Base-by-base conservation (phyloP, 2,329 filamentous ascomycete species). In the Huntiella bhutanensis region DNA sequence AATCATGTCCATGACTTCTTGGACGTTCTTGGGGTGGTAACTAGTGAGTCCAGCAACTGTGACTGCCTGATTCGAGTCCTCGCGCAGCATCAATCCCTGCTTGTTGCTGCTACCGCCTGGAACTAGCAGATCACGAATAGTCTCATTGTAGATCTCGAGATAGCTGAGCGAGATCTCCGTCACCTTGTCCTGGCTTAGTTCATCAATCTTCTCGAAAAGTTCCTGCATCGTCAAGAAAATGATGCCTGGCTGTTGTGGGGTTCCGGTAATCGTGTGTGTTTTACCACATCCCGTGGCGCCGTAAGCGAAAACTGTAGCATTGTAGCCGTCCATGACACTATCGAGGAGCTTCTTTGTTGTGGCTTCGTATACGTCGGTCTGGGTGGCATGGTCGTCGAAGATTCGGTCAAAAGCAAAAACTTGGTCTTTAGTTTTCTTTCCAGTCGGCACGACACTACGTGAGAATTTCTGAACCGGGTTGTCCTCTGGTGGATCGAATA, bases 171-270 rank as follows among this genome's bases (percentile, higher is more conserved):
- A 85, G 46, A 98, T 69, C 56, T 96, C 91, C 3, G 86, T 91
- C 22, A 77, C 70, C 62, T 95, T 96, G 51, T 94, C 86, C 49
- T 82, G 77, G 51, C 79, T 80, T 46, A 83, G 66, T 48, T 96
- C 91, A n/a, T 70, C 68, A 54, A 98, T 94, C 61, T 88, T 84
- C 64, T 98, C 91, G 57, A 98, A 98, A 17, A 98, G 69, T 62
- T 98, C 91, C 62, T 96, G 88, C 87, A 98, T 98, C 1, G 91
- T 96, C 55, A 98, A 66, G 64, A 96, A 98, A 59, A 98, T 98
- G 56, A 98, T 96, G 48, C 91, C 91, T 0, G 91, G 91, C 57
- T 93, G 82, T 59, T 93, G 82, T 1, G 85, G 66, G 0, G 88
- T 95, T 53, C 91, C 91, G 3, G 80, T 85, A 57, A 98, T 98